These are phyloP conservation scores for Urostyla sp. DNA, from an alignment of 73 alveolate genomes.

Conservation along the genomic window DNA sequence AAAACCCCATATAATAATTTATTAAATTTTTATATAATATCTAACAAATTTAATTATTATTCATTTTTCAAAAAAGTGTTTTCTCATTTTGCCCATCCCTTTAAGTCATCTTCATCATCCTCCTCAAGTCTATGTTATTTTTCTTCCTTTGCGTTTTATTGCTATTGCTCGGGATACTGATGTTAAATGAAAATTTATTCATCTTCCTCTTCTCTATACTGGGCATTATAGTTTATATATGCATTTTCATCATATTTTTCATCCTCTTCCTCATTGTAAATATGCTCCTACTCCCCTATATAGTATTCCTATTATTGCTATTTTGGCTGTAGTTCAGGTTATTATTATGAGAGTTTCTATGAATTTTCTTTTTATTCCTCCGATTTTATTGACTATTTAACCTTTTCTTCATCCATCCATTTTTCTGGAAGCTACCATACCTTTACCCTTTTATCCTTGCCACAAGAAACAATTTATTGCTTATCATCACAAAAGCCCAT, in stretches of 20 bases:
- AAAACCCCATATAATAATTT: no score
- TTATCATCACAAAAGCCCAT: conserved; percentile 65
- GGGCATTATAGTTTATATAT: not conserved
- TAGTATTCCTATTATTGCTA: no score
- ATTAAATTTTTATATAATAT: no score
- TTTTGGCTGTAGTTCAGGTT: no score
- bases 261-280: conserved; percentile 3
- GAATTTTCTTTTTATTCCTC: conserved; percentile 43
- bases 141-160: not conserved
- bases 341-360: conserved; percentile 16
- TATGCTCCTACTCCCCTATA: no score
- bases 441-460: conserved; percentile 78
- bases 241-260: conserved; percentile 8
- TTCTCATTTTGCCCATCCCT: conserved; percentile 26
- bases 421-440: conserved; percentile 83
- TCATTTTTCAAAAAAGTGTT: not conserved
- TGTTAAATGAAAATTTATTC: not conserved
- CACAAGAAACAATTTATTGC: conserved; percentile 67
- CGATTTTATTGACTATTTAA: conserved; percentile 13
- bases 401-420: conserved; percentile 73
- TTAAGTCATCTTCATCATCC: conserved; percentile 35
- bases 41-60: no score
- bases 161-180: not conserved
- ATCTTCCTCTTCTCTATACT: not conserved
- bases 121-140: not conserved